Evolutionary conservation across 176 grass and related monocot species (phyloP).

Genomic region (Hordeum marinum): DNA sequence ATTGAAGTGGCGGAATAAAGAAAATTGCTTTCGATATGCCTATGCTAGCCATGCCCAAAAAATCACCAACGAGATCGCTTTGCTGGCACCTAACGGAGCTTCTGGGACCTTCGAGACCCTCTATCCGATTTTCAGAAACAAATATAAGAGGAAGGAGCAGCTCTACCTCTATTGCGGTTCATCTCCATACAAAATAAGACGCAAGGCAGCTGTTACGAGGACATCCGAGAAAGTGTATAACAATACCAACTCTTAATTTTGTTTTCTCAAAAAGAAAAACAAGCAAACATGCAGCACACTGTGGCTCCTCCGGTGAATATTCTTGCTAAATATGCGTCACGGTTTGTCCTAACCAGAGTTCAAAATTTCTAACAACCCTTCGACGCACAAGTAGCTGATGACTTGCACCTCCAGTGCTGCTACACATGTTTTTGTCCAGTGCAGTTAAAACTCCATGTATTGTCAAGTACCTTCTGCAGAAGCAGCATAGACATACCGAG

Average conservation of each 20-base stretch:
- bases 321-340: background rate
- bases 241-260: background rate
- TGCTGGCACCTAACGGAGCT: too few species aligned
- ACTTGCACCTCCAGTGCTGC: background rate
- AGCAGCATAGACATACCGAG: background rate
- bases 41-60: too few species aligned
- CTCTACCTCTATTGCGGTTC: background rate
- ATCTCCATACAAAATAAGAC: background rate
- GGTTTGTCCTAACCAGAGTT: background rate
- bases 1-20: too few species aligned
- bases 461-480: conserved; percentile 1
- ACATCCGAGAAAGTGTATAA: background rate
- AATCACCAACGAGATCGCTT: too few species aligned
- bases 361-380: background rate
- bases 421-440: too few species aligned
- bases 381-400: background rate
- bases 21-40: too few species aligned
- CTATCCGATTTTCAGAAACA: background rate
- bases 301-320: background rate
- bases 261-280: background rate
- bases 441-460: background rate
- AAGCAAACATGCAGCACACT: background rate
- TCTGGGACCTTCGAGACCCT: too few species aligned
- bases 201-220: background rate
- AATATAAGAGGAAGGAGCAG: background rate